Base-by-base conservation (phyloP, 192 early-diverging fungal species). In the Spizellomyces punctatus region DNA sequence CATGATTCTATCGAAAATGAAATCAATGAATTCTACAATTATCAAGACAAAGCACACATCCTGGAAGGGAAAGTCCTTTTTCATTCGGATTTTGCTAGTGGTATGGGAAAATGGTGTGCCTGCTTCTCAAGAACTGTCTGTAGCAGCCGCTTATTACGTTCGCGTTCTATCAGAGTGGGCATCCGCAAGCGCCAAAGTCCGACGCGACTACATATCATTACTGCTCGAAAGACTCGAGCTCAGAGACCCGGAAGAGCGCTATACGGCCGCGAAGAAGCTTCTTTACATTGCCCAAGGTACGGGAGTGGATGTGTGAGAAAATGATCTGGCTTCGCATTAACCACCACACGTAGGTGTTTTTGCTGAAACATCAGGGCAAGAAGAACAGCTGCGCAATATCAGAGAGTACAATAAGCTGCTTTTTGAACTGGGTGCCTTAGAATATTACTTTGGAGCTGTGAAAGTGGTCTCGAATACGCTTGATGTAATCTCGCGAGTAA, bases 221-320 rank as follows among this genome's bases (percentile, higher is more conserved):
- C 75, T 90, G 8, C 66, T 91, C 19, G 82, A 93, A 59, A 70
- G 78, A 41, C 71, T 93, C 36, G 90, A 91, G 50, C 75, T 85
- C 17, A 71, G 78, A 5, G 79, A 79, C 58, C 68, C 83, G 17
- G 63, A 74, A 6, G 74, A 74, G 52, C 76, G 91, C 42, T 74
- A 85, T 12, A 76, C 63, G 6, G 81, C 90, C 8, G 83, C 84
- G 1, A 82, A 81, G 52, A 81, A 80, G 58, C 59, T 93, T 44
- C 74, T 90, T 9, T 91, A 89, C 58, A 84, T 91, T 69, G 74
- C 89, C 1, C 85, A 91, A 79, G 91, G 90, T 91, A 79, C 19
- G 5, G 71, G 36, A 50, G 60, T 19, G 21, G 58, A 10, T 17
- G 36, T 56, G 54, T 10, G 55, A 54, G 10, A 21, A 46, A 19